A percentile compares a stretch with the other conserved stretches of the same genome.
Evolutionary conservation across 2,329 filamentous ascomycete species (phyloP).

Genomic region (Beauveria sp.): DNA sequence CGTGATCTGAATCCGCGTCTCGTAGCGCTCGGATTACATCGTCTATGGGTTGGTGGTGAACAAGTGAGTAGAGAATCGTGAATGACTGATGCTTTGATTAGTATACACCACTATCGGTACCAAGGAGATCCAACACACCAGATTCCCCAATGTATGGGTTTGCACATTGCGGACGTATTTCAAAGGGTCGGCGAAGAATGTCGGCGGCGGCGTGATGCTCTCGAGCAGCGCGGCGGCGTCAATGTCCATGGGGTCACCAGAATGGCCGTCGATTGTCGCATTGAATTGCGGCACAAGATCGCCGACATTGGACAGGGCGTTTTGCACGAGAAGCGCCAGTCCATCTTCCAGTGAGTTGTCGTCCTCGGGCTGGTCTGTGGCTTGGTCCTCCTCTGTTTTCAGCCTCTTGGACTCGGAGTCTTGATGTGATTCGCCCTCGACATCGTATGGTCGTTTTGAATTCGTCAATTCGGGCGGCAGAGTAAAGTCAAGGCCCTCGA

Average conservation of each 20-base stretch:
- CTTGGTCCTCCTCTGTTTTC: background rate
- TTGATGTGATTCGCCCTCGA: conserved; percentile 19
- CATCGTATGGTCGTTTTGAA: conserved; percentile 31
- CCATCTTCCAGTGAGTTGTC: conserved; percentile 26
- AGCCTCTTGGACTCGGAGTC: conserved; percentile 15
- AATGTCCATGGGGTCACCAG: conserved; percentile 24
- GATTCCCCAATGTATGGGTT: conserved; percentile 31
- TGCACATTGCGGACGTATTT: conserved; percentile 31
- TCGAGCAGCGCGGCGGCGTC: conserved; percentile 24
- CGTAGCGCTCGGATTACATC: conserved; percentile 27
- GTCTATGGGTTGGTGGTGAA: conserved; percentile 30
- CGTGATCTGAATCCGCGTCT: conserved; percentile 26
- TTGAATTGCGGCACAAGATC: conserved; percentile 29
- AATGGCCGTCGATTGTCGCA: conserved; percentile 19
- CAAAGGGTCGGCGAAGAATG: conserved; percentile 29
- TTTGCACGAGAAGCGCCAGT: conserved; percentile 31
- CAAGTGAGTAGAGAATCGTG: conserved; percentile 15
- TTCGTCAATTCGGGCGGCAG: conserved; percentile 25
- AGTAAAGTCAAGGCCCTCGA: conserved; percentile 28
- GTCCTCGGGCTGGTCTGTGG: background rate
- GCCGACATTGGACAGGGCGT: conserved; percentile 32
- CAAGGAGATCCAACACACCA: conserved; percentile 24
- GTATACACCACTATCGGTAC: background rate
- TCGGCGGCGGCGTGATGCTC: conserved; percentile 20
- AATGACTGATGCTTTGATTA: background rate